Base-by-base conservation (phyloP, 2,329 filamentous ascomycete species). In the Trichoderma koningii region DNA sequence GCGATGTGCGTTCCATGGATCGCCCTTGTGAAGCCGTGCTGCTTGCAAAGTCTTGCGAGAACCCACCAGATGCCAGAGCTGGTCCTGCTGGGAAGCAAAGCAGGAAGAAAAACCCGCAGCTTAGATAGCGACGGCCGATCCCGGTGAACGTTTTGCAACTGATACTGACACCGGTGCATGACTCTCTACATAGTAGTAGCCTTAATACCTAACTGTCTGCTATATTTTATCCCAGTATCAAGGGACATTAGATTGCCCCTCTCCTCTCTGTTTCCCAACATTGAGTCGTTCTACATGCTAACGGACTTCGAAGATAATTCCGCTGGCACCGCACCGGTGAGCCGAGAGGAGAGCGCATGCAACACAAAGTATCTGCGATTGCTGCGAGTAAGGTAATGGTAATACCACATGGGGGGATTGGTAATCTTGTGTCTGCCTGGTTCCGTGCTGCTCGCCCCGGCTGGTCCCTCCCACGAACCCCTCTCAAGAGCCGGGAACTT, bases 351-450 rank as follows among this genome's bases (percentile, higher is more conserved):
- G 44, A 50, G 52, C 17, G 52, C 41, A 10, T 30, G 26, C 23
- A n/a, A n/a, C n/a, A 52, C 15, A 5, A 52, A 52, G 50, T 34
- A 38, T 55, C 48, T 62, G 59, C 38, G 59, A 62, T 48, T 34
- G 10, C 48, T 62, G 59, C 38, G 59, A 62, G 59, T 34, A 34
- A 34, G 30, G 30, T 34, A 2, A 34, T n/a, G n/a, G n/a, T 62
- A 62, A 45, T 52, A 44, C 57, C 38, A 28, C 38, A 56, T 30
- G 41, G 21, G 41, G 23, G 53, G 61, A 64, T 64, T 64, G 61
- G 61, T 64, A 64, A 64, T 55, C 61, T 48, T 64, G 52, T 15
- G 55, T 48, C 61, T 55, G 61, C 52, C 23, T 50, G 34, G 52
- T 28, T 64, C 28, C 61, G 12, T 19, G 21, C 21, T 52, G 52